Evolutionary conservation across 2,329 filamentous ascomycete species (phyloP).

Genomic region (Paraphoma sp.): DNA sequence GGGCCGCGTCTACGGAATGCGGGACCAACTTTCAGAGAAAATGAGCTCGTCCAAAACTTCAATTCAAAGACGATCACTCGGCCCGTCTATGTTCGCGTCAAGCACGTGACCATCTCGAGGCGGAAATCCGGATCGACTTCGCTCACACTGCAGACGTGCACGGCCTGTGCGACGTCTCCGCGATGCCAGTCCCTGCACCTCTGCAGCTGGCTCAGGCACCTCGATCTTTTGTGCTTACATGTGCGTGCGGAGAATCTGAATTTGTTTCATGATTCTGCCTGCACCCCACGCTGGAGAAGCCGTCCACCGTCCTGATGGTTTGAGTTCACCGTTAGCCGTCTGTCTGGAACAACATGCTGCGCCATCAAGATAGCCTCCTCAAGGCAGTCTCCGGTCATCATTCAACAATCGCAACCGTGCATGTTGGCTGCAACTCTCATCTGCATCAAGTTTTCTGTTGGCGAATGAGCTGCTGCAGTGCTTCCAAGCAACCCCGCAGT

Average conservation of each 20-base stretch:
- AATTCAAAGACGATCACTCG: background rate
- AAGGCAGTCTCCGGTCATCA: slow-evolving; percentile 5
- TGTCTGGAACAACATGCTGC: background rate
- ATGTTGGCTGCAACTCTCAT: slow-evolving; percentile 22
- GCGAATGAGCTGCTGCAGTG: slow-evolving; percentile 28
- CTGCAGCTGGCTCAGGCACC: slow-evolving; percentile 1
- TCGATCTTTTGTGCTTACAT: background rate
- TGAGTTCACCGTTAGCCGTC: background rate
- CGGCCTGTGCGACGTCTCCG: slow-evolving; percentile 8
- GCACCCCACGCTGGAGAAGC: background rate
- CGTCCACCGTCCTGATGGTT: background rate
- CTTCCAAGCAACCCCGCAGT: slow-evolving; percentile 36
- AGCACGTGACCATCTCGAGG: slow-evolving; percentile 2
- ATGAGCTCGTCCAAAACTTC: background rate
- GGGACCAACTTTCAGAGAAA: background rate
- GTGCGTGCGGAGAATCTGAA: background rate
- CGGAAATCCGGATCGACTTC: slow-evolving; percentile 12
- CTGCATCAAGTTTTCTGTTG: slow-evolving; percentile 11
- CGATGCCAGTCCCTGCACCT: slow-evolving; percentile 7
- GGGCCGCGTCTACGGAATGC: background rate
- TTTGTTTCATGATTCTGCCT: too few species aligned
- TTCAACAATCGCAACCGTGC: slow-evolving; percentile 24
- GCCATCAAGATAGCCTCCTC: background rate
- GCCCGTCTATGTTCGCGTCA: background rate
- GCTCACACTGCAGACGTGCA: slow-evolving; percentile 18